Conservation (phyloP, 2,329 filamentous ascomycete genomes). For the Sclerotinia glacialis region DNA sequence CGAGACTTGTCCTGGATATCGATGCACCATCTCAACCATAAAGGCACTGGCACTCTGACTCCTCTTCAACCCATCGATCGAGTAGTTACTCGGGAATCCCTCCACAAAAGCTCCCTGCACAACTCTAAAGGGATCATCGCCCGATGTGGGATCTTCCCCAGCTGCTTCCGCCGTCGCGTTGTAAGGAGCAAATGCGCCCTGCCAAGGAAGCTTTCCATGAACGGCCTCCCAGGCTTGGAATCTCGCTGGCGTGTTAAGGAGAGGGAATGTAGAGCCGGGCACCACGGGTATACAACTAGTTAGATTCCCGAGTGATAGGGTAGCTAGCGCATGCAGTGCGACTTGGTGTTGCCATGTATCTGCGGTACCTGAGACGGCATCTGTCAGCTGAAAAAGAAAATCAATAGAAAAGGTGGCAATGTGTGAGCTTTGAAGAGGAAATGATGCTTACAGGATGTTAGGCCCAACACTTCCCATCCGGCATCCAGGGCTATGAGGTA, state of each 20-base stretch:
- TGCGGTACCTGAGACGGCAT: conserved; percentile 38
- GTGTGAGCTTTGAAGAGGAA: neutral
- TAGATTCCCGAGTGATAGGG: conserved; percentile 47
- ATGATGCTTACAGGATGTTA: conserved; percentile 36
- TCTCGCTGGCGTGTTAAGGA: conserved; percentile 46
- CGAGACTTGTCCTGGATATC: conserved; percentile 50
- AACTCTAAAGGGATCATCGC: conserved; percentile 44
- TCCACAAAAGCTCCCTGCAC: conserved; percentile 45
- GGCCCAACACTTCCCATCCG: conserved; percentile 46
- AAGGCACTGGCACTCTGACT: conserved; percentile 45
- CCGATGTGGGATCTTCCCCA: conserved; percentile 47
- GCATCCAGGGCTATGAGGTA: conserved; percentile 47
- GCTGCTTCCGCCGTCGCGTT: conserved; percentile 45
- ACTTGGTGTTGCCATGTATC: conserved; percentile 48
- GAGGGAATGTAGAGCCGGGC: conserved; percentile 47
- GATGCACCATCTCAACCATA: conserved; percentile 48
- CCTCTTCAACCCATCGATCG: conserved; percentile 33
- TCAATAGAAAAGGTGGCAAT: neutral
- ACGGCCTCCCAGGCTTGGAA: conserved; percentile 47
- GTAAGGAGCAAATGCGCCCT: conserved; percentile 46
- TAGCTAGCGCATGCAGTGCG: conserved; percentile 47
- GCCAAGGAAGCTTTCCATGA: conserved; percentile 46
- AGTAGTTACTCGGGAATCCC: conserved; percentile 47
- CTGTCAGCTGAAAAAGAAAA: neutral
- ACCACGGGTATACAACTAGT: conserved; percentile 48